Base-by-base conservation (phyloP, 2,329 filamentous ascomycete genomes). In the Ophiocordyceps camponoti-floridani region DNA sequence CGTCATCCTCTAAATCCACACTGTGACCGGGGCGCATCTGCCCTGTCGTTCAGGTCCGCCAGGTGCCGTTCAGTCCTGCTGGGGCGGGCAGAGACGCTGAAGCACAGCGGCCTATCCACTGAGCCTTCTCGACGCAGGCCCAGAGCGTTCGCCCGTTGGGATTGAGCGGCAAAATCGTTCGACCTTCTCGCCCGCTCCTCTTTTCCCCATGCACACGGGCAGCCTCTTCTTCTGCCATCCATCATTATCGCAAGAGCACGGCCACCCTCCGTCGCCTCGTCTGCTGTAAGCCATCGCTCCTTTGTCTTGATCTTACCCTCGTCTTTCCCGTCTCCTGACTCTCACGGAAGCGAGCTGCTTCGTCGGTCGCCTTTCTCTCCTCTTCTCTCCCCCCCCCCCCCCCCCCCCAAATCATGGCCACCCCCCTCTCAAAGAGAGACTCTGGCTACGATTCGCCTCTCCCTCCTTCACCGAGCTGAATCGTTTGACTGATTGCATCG, bases 121-220 rank as follows among this genome's bases (percentile, higher is more conserved):
- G n/a, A n/a, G n/a, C n/a, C n/a, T n/a, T n/a, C n/a, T n/a, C n/a
- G n/a, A n/a, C 37, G 18, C n/a, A n/a, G 37, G n/a, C 31, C 41
- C 27, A 40, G 30, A 46, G 49, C 40, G 49, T n/a, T 52, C 54
- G 31, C 5, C 31, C 31, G 31, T 35, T 35, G 31, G n/a, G n/a
- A n/a, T n/a, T n/a, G 31, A 55, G 53, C 56, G 59, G 61, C 62
- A 62, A 64, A 63, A 62, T 63, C 60, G 54, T 58, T 58, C 56
- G 55, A 59, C 61, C 55, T 62, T 56, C 51, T 53, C 54, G 52
- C 55, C 59, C 49, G 48, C 53, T 64, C 62, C 62, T 65, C 62
- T 64, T 64, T 64, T 65, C 60, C 58, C 16, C 59, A 59, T 62
- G 56, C 61, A 63, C 62, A 62, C 59, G 57, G 55, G 58, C 60